These are phyloP conservation scores for Verticillium longisporum DNA, from an alignment of 2,329 filamentous ascomycete genomes.

Conservation along the genomic window DNA sequence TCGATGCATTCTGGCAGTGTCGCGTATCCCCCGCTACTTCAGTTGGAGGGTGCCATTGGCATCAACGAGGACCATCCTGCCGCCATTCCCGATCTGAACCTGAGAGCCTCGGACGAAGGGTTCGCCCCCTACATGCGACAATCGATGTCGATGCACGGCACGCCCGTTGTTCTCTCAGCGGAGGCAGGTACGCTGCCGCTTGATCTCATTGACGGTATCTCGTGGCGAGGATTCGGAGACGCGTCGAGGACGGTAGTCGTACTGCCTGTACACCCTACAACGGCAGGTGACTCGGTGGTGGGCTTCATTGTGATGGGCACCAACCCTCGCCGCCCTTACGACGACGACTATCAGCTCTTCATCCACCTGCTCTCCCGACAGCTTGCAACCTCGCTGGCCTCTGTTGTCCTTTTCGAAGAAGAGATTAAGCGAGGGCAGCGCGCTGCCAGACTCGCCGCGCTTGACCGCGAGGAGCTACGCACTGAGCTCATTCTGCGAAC, in stretches of 20 bases:
- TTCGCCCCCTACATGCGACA: slow-evolving; percentile 72
- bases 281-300: slow-evolving; percentile 60
- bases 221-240: slow-evolving; percentile 66
- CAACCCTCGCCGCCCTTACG: slow-evolving; percentile 72
- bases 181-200: slow-evolving; percentile 59
- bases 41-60: slow-evolving; percentile 65
- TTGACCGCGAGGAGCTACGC: slow-evolving; percentile 71
- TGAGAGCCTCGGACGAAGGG: slow-evolving; percentile 62
- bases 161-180: slow-evolving; percentile 61
- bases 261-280: slow-evolving; percentile 73
- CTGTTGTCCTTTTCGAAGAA: slow-evolving; percentile 76
- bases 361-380: slow-evolving; percentile 69
- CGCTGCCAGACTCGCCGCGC: slow-evolving; percentile 66
- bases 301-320: slow-evolving; percentile 75
- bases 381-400: slow-evolving; percentile 72
- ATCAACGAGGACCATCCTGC: slow-evolving; percentile 57
- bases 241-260: slow-evolving; percentile 65
- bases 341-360: slow-evolving; percentile 75
- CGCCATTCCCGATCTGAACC: slow-evolving; percentile 56
- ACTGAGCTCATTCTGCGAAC: slow-evolving; percentile 64
- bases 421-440: slow-evolving; percentile 69
- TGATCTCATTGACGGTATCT: slow-evolving; percentile 57
- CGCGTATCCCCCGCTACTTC: slow-evolving; percentile 53
- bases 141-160: slow-evolving; percentile 59
- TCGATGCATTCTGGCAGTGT: slow-evolving; percentile 64